Conservation (phyloP, 306 rosid genomes). For the Cicer cuneatum region DNA sequence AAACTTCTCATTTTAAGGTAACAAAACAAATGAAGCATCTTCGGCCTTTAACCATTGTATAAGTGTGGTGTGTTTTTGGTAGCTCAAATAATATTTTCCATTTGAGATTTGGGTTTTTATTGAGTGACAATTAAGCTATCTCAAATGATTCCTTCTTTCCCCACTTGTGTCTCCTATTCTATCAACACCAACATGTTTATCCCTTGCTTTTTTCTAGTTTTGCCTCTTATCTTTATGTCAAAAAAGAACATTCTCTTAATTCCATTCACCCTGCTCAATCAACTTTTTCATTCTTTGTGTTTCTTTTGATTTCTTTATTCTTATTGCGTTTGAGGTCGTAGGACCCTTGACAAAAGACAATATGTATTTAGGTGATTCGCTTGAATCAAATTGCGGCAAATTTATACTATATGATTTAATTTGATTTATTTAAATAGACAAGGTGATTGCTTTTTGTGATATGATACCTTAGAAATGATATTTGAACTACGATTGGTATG, state of each 20-base stretch:
- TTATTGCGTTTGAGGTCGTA: conserved; percentile 31
- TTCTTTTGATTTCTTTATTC: conserved; percentile 46
- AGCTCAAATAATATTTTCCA: conserved; percentile 20
- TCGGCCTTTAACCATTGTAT: too few relatives aligned
- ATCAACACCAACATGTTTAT: conserved; percentile 31
- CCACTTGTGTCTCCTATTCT: conserved; percentile 44
- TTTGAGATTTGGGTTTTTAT: not conserved
- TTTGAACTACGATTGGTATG: conserved; percentile 2
- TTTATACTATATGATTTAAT: conserved; percentile 8
- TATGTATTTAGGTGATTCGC: conserved; percentile 23
- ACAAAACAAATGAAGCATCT: too few relatives aligned
- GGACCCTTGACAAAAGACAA: conserved; percentile 38
- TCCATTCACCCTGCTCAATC: conserved; percentile 32
- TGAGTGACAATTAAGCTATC: conserved; percentile 45
- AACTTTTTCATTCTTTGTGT: conserved; percentile 32
- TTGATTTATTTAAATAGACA: conserved; percentile 20
- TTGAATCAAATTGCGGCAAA: conserved; percentile 42
- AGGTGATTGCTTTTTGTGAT: conserved; percentile 42
- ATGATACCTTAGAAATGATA: conserved; percentile 33
- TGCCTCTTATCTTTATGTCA: conserved; percentile 31
- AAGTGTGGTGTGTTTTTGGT: not conserved
- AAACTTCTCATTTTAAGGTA: too few relatives aligned
- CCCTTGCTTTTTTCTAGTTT: conserved; percentile 35
- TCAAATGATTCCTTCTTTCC: conserved; percentile 44
- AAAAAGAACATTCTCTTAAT: not conserved